Percentiles rank a stretch among this genome's conserved stretches.
Conservation (phyloP, 345 rosid species). For the Draba incana region DNA sequence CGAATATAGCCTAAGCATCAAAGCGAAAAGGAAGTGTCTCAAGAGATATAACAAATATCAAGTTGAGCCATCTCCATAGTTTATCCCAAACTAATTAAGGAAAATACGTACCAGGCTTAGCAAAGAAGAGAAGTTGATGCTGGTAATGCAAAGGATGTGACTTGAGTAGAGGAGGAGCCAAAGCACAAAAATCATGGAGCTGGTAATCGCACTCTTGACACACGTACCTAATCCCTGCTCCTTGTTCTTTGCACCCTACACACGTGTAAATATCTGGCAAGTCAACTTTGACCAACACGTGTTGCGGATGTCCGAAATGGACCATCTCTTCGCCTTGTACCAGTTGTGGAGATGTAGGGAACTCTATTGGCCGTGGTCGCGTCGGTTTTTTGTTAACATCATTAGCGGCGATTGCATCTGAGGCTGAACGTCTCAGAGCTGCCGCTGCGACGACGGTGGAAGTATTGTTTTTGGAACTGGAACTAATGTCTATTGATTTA, state of each 20-base stretch:
- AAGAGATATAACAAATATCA: not conserved
- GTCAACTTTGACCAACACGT: constrained; percentile 49
- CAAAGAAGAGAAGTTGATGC: constrained; percentile 60
- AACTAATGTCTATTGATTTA: constrained; percentile 42
- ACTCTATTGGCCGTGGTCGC: constrained; percentile 41
- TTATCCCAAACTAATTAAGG: not conserved
- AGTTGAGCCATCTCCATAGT: not conserved
- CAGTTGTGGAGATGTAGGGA: constrained; percentile 60
- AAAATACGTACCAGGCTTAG: constrained; percentile 58
- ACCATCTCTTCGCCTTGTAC: constrained; percentile 51
- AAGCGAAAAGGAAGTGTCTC: not conserved
- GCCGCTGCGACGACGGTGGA: constrained; percentile 9
- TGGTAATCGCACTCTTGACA: constrained; percentile 81
- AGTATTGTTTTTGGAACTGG: constrained; percentile 6
- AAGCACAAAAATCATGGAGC: constrained; percentile 84
- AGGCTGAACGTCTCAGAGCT: constrained; percentile 37
- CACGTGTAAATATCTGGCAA: constrained; percentile 68
- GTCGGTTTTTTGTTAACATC: constrained; percentile 13
- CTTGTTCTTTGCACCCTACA: constrained; percentile 77
- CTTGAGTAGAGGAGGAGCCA: constrained; percentile 55
- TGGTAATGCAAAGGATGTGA: constrained; percentile 73
- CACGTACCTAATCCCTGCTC: constrained; percentile 67
- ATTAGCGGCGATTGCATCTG: constrained; percentile 20
- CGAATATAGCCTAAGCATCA: constrained; percentile 1
- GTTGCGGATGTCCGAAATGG: constrained; percentile 72